Base-by-base conservation (phyloP, 2,329 filamentous ascomycete genomes). In the Paecilomyces variotii region DNA sequence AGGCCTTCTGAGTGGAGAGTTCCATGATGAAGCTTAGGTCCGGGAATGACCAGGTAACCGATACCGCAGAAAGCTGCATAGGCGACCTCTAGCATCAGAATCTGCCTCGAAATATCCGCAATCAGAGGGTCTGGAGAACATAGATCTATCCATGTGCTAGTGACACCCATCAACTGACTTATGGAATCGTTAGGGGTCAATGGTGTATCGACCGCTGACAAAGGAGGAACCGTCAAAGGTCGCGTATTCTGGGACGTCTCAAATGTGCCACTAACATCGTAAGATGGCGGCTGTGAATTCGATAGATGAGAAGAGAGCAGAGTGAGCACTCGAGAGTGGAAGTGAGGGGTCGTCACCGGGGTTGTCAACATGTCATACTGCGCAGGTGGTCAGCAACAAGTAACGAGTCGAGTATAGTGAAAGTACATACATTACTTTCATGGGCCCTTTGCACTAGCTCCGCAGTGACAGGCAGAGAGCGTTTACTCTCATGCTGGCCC, bases 11-110 rank as follows among this genome's bases (percentile, higher is more conserved):
- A 74, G 61, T 76, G 69, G 54, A 73, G 64, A 50, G 79, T 80
- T 59, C 82, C 80, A 59, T 84, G 80, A 63, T 87, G 84, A 12
- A 84, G 76, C 63, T 83, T 83, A 2, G 94, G 94, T 0, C 91
- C 91, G 1, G 88, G 86, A 30, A 99, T 80, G 55, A 97, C 79
- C 59, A 97, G 81, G 73, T 89, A 95, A 58, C 87, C 86, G 54
- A 94, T 83, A 35, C 95, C 95, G 69, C 91, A 97, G 76, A 97
- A 99, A 62, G 91, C 92, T 63, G 95, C 94, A 76, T 97, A 99
- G 54, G 91, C 89, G 54, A 97, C 83, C 72, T 99, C 94, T 45
- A 96, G 82, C 70, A 91, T 91, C 62, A 99, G 80, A 5, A 96
- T 89, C 75, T 97, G 93, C 52, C 90, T 86, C 35, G 93, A 97